phyloP scores from a whole-genome alignment of 2,329 filamentous ascomycete genomes.

The Daldinia sp. region DNA sequence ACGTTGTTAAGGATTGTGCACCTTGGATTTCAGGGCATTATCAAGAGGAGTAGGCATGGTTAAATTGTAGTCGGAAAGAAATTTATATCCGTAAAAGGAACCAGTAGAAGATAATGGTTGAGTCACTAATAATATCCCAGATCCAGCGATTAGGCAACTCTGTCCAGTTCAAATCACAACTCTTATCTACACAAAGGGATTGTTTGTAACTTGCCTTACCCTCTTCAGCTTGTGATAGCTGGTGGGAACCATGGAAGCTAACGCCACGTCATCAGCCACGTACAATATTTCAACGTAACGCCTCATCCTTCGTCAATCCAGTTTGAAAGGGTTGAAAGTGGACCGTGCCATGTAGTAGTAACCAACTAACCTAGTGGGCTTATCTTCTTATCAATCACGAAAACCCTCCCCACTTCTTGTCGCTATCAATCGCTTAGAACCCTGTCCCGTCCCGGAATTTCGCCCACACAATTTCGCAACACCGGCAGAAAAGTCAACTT shows the following conservation, averaged over 20 bases:
- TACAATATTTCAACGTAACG: background rate
- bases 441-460: slow-evolving; percentile 36
- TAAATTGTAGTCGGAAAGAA: background rate
- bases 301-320: background rate
- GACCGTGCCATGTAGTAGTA: too few species aligned
- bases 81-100: background rate
- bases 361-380: background rate
- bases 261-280: slow-evolving; percentile 39
- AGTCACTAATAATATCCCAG: slow-evolving; percentile 20
- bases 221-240: slow-evolving; percentile 2
- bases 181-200: background rate
- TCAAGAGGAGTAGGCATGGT: slow-evolving; percentile 76
- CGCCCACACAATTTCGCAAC: slow-evolving; percentile 46
- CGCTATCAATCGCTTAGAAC: slow-evolving; percentile 34
- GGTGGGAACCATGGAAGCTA: slow-evolving; percentile 12
- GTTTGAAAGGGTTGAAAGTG: too few species aligned
- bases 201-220: background rate
- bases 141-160: slow-evolving; percentile 33
- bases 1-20: slow-evolving; percentile 46
- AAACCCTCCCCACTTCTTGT: slow-evolving; percentile 19
- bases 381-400: slow-evolving; percentile 21
- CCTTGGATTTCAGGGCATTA: slow-evolving; percentile 74
- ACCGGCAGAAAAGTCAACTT: slow-evolving; percentile 31
- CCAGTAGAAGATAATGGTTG: background rate
- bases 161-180: slow-evolving; percentile 28